A percentile compares a stretch with the other conserved stretches of the same genome.
Evolutionary conservation across 2,329 filamentous ascomycete species (phyloP).

Genomic region (Alternaria gaisen): DNA sequence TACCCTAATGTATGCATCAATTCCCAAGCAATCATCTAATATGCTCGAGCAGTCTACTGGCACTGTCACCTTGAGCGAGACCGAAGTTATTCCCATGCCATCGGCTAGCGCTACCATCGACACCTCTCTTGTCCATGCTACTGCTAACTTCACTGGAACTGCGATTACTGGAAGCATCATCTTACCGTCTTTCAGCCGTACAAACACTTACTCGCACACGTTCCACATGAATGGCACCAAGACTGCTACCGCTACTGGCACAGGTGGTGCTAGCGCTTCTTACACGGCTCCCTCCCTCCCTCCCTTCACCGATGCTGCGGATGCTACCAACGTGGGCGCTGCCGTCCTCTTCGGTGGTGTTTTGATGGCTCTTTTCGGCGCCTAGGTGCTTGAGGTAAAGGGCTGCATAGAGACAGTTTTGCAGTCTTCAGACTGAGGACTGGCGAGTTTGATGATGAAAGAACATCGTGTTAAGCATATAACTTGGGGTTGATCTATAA

Average conservation of each 20-base stretch:
- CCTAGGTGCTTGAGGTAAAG: not conserved
- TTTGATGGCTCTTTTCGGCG: constrained; percentile 12
- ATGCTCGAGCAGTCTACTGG: not conserved
- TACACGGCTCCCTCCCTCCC: not conserved
- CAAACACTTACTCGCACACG: not conserved
- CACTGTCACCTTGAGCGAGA: not conserved
- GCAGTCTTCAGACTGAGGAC: not conserved
- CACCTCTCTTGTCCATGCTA: not conserved
- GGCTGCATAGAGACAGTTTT: not conserved
- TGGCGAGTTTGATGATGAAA: not conserved
- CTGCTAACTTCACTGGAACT: constrained; percentile 1
- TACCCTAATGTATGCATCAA: accelerated
- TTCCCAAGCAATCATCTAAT: not conserved
- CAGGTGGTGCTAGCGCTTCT: constrained; percentile 1
- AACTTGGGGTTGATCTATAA: not conserved
- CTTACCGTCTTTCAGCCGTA: not conserved
- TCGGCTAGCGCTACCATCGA: not conserved
- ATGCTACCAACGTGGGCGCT: constrained; percentile 8
- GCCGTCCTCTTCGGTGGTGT: constrained; percentile 7
- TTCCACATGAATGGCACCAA: constrained; percentile 3
- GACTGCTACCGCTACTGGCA: not conserved
- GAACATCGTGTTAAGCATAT: not conserved
- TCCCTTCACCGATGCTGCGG: constrained; percentile 12
- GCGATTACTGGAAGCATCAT: not conserved
- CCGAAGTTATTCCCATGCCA: not conserved